Evolutionary conservation across 1,284 basidiomycete species (phyloP).

Genomic region (Meripilus lineatus): DNA sequence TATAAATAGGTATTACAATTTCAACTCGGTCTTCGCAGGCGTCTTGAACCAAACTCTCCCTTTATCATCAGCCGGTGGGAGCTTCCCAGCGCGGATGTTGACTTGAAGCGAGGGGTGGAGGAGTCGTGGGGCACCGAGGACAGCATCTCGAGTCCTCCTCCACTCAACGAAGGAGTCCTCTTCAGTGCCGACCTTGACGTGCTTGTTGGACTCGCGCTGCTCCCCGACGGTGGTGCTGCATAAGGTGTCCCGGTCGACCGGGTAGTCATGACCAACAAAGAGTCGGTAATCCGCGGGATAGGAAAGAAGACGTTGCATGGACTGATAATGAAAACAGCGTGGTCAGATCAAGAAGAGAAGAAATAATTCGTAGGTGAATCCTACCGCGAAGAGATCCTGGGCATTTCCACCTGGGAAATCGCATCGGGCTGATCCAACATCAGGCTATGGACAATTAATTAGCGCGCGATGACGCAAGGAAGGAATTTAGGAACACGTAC

Average conservation of each 20-base stretch:
- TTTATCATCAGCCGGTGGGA: constrained; percentile 30
- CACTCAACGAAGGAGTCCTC: constrained; percentile 31
- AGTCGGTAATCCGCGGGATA: constrained; percentile 32
- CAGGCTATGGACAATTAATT: constrained; percentile 23
- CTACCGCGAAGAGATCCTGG: constrained; percentile 30
- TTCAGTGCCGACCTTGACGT: constrained; percentile 27
- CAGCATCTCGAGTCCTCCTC: constrained; percentile 30
- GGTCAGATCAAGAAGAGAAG: neutral
- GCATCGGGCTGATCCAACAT: constrained; percentile 35
- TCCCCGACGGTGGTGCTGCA: constrained; percentile 33
- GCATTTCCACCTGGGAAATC: constrained; percentile 39
- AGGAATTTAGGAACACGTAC: constrained; percentile 19
- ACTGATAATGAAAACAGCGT: constrained; percentile 21
- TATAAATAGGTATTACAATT: neutral
- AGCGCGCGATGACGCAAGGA: neutral
- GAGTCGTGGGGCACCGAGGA: constrained; percentile 30
- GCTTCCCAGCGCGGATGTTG: constrained; percentile 35
- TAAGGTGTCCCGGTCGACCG: constrained; percentile 25
- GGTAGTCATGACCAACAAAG: constrained; percentile 40
- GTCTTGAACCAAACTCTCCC: constrained; percentile 25
- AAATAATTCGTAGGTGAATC: too few species aligned
- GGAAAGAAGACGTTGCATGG: constrained; percentile 33
- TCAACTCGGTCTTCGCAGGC: constrained; percentile 14
- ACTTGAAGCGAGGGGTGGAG: constrained; percentile 37
- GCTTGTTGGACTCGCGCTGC: constrained; percentile 31